Conservation (phyloP, 1,284 basidiomycete genomes). For the Xerocomus minutiporus region DNA sequence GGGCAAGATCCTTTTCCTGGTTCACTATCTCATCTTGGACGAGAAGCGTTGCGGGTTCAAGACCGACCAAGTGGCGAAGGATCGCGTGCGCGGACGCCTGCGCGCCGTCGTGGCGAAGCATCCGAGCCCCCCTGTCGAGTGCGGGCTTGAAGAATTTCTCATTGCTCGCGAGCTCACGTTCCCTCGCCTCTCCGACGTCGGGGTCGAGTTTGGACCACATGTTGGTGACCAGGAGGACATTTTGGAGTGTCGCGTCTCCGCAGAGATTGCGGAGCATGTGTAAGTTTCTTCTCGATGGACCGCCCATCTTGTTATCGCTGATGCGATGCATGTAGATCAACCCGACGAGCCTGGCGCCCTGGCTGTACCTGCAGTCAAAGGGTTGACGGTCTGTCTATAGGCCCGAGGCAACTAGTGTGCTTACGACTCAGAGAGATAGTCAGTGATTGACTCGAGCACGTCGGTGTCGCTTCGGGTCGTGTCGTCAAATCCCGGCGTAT, state of each 20-base stretch:
- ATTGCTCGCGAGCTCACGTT: slow-evolving; percentile 33
- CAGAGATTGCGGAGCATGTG: slow-evolving; percentile 49
- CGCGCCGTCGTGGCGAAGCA: slow-evolving; percentile 36
- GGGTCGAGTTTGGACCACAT: slow-evolving; percentile 43
- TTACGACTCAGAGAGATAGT: slow-evolving; percentile 31
- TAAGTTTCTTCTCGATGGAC: slow-evolving; percentile 46
- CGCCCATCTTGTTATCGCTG: slow-evolving; percentile 45
- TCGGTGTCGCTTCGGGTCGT: slow-evolving; percentile 35
- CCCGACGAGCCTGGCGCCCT: slow-evolving; percentile 39
- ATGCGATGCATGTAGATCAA: slow-evolving; percentile 54
- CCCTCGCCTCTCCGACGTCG: slow-evolving; percentile 32
- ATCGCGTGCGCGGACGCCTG: slow-evolving; percentile 29
- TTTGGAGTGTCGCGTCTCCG: slow-evolving; percentile 41
- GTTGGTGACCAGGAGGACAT: slow-evolving; percentile 45
- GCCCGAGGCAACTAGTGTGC: slow-evolving; percentile 1
- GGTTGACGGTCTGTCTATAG: neutral
- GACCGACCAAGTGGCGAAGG: slow-evolving; percentile 29
- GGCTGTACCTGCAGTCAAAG: slow-evolving; percentile 31
- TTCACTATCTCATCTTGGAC: slow-evolving; percentile 40
- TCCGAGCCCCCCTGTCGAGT: slow-evolving; percentile 38
- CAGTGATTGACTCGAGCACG: slow-evolving; percentile 31
- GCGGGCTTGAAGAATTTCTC: slow-evolving; percentile 38
- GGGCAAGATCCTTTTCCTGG: slow-evolving; percentile 34
- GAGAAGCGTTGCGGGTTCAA: slow-evolving; percentile 29
- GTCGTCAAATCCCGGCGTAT: slow-evolving; percentile 41